Evolutionary conservation across 2,329 filamentous ascomycete genomes (phyloP).

Genomic region (Neofusicoccum kwambonambiense): DNA sequence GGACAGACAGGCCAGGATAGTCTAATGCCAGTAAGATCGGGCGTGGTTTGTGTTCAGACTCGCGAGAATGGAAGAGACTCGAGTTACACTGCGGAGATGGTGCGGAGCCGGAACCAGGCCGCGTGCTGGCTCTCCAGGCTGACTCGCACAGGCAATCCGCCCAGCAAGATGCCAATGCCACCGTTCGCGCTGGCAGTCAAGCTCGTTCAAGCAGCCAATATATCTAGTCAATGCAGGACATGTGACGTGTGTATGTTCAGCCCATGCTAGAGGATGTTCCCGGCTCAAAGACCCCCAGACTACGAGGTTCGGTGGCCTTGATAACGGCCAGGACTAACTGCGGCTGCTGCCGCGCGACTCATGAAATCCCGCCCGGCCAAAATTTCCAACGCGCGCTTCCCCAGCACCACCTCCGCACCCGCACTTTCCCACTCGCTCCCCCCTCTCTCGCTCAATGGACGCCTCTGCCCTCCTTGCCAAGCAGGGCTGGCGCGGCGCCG

Average conservation of each 20-base stretch:
- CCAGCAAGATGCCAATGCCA: not conserved
- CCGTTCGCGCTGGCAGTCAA: not conserved
- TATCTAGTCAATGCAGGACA: too few species aligned
- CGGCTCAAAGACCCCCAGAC: too few species aligned
- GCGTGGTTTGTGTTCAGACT: too few species aligned
- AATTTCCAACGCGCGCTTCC: slow-evolving; percentile 10
- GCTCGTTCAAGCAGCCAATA: too few species aligned
- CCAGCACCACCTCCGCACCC: not conserved
- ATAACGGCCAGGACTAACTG: not conserved
- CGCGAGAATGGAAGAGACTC: too few species aligned
- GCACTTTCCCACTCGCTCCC: not conserved
- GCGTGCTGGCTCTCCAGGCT: not conserved
- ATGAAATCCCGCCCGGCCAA: not conserved
- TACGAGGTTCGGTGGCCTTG: not conserved
- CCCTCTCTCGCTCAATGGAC: slow-evolving; percentile 62
- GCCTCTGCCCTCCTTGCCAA: slow-evolving; percentile 76
- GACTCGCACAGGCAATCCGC: not conserved
- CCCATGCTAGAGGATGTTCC: too few species aligned
- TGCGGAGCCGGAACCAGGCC: not conserved
- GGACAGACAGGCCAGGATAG: not conserved
- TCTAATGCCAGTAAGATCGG: not conserved
- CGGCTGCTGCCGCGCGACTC: not conserved
- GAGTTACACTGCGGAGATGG: not conserved
- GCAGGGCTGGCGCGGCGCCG: slow-evolving; percentile 87
- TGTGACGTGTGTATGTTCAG: too few species aligned